Conservation (phyloP, 768 basidiomycete species). For the Clavaria fumosa region DNA sequence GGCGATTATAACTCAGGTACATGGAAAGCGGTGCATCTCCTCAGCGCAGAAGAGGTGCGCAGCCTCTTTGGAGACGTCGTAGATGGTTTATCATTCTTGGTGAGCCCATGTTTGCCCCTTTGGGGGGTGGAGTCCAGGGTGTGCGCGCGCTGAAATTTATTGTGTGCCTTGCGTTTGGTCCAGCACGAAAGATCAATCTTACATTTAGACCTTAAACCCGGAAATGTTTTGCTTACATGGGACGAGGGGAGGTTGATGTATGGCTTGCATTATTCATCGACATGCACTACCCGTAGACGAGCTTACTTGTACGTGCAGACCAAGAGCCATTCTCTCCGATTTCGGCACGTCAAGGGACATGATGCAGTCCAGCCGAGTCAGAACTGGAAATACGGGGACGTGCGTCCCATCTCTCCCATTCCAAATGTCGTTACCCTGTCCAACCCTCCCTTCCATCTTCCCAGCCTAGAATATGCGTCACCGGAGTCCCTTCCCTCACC, state of each 20-base stretch:
- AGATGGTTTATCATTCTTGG: slow-evolving; percentile 77
- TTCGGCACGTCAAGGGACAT: slow-evolving; percentile 92
- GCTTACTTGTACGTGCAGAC: slow-evolving; percentile 30
- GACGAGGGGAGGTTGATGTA: slow-evolving; percentile 76
- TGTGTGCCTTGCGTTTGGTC: not conserved
- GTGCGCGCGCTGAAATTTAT: too few relatives aligned
- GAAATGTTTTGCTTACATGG: slow-evolving; percentile 85
- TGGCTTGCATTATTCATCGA: slow-evolving; percentile 13
- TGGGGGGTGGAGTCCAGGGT: too few relatives aligned
- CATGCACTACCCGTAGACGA: not conserved
- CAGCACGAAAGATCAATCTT: slow-evolving; percentile 76
- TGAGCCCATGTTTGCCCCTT: too few relatives aligned
- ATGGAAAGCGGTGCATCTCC: slow-evolving; percentile 67
- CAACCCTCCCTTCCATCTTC: not conserved
- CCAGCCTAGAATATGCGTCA: slow-evolving; percentile 71
- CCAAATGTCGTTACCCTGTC: not conserved
- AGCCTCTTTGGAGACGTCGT: slow-evolving; percentile 75
- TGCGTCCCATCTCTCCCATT: slow-evolving; percentile 24
- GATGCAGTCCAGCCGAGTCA: slow-evolving; percentile 47
- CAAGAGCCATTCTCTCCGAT: slow-evolving; percentile 88
- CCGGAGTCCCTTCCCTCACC: slow-evolving; percentile 74
- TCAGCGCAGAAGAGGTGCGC: slow-evolving; percentile 73
- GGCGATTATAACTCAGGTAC: slow-evolving; percentile 15
- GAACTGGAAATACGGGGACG: slow-evolving; percentile 95
- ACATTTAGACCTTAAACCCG: slow-evolving; percentile 88